Base-by-base conservation (phyloP, 139 green algal species). In the Zygnema circumcarinatum region DNA sequence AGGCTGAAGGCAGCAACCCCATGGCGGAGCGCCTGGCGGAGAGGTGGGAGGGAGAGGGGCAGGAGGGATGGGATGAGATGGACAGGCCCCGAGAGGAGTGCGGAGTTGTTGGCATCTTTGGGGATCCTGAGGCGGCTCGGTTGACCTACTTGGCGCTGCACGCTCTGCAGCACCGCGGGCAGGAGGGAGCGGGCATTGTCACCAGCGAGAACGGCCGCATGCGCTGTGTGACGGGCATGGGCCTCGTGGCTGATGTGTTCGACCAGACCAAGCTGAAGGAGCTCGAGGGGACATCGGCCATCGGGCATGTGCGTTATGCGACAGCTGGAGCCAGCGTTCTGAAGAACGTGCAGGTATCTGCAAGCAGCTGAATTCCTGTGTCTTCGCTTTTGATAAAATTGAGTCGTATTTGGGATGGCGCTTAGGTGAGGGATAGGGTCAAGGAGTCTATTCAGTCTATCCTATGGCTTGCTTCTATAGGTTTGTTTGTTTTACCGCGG, bases 221-320 rank as follows among this genome's bases (percentile, higher is more conserved):
- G 92, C 88, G 95, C 90, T 67, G 41, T 31, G 40, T 86, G 69
- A 99, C 98, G 91, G 96, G 94, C 76, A 99, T 99, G 76, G 97
- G 97, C 2, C 94, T 99, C 31, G 97, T 99, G 22, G 97, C 96
- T 86, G 96, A 99, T 78, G 96, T 99, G 31, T 99, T 99, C 88
- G 87, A 91, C 72, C 87, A 93, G 25, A 84, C 96, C 76, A 87
- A 94, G 25, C 94, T 98, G 88, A 91, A 95, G 62, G 92, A 94
- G 29, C 93, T 98, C 78, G 83, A 87, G 67, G 96, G 96, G 2
- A 69, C 41, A 79, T 74, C 85, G 16, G 92, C 91, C 16, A 92
- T 94, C 40, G 92, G 91, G 16, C 92, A 94, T 87, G 88, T 92
- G 38, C 94, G 97, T 42, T 99, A 99, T 91, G 96, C 97, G 47